A percentile compares a stretch with the other conserved stretches of the same genome.
Evolutionary conservation across 345 rosid species (phyloP).

Genomic region (Odontarrhena argentea): DNA sequence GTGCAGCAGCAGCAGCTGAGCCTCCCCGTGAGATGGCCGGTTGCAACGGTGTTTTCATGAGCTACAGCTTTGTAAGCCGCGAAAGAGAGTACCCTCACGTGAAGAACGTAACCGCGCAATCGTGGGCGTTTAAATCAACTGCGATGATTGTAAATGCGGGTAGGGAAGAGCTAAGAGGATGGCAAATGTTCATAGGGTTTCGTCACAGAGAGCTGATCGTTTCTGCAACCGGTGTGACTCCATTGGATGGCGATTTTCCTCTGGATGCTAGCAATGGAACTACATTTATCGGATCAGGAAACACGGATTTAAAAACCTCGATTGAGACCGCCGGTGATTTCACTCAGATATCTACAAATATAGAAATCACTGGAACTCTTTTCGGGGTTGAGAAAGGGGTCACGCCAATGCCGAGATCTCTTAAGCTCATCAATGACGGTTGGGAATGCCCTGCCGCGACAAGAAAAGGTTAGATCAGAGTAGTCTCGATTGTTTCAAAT

Average conservation of each 20-base stretch:
- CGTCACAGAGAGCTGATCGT: constrained; percentile 74
- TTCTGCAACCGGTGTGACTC: constrained; percentile 51
- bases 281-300: constrained; percentile 56
- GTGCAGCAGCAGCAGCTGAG: constrained; percentile 34
- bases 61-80: constrained; percentile 60
- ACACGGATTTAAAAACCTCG: constrained; percentile 67
- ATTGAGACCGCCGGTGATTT: constrained; percentile 83
- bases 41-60: constrained; percentile 74
- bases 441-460: constrained; percentile 65
- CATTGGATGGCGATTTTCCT: constrained; percentile 68
- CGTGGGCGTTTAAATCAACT: constrained; percentile 78
- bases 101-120: constrained; percentile 77
- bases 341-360: constrained; percentile 58
- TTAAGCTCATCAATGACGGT: constrained; percentile 65
- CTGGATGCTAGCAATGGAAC: constrained; percentile 73
- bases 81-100: constrained; percentile 60
- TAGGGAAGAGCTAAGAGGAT: constrained; percentile 61
- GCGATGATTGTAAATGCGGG: constrained; percentile 69
- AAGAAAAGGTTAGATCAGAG: constrained; percentile 45
- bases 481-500: constrained; percentile 19
- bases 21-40: constrained; percentile 58
- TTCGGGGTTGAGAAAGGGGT: constrained; percentile 60
- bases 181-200: constrained; percentile 78
- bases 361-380: constrained; percentile 68
- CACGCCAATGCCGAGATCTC: constrained; percentile 70